Conservation (phyloP, 768 basidiomycete species). For the Candolleomyces aberdarensis region DNA sequence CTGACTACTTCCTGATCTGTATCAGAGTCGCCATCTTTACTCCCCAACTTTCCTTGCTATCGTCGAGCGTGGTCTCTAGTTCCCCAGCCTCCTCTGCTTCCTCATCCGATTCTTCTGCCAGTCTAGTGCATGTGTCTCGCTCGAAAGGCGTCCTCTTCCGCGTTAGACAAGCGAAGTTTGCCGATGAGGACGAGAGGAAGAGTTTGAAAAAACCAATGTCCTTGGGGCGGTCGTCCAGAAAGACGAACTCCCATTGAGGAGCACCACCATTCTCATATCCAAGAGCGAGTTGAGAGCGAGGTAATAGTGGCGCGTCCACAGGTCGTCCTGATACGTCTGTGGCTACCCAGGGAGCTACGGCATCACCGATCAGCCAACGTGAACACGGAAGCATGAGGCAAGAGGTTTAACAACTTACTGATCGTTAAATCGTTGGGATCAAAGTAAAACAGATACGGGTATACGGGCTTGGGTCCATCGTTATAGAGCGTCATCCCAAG, state of each 20-base stretch:
- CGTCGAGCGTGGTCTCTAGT: too few relatives aligned
- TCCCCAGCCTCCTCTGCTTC: not conserved
- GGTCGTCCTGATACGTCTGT: too few relatives aligned
- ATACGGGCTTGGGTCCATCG: constrained; percentile 26
- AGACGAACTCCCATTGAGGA: constrained; percentile 26
- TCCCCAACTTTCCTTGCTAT: not conserved
- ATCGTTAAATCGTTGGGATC: constrained; percentile 36
- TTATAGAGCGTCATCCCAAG: constrained; percentile 22
- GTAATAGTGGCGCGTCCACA: too few relatives aligned
- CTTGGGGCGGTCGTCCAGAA: constrained; percentile 25
- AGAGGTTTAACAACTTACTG: constrained; percentile 17
- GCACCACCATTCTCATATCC: constrained; percentile 39
- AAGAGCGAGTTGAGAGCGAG: constrained; percentile 26
- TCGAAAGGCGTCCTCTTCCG: constrained; percentile 30
- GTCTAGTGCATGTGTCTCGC: not conserved
- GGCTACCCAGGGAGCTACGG: too few relatives aligned
- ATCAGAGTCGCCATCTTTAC: not conserved
- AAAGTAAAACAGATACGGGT: constrained; percentile 40
- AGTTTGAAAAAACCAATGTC: constrained; percentile 45
- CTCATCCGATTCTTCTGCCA: not conserved
- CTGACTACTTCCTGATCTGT: not conserved
- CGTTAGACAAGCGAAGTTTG: constrained; percentile 30
- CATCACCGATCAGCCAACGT: too few relatives aligned
- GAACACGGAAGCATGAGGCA: too few relatives aligned
- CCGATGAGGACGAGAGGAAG: constrained; percentile 34